These are phyloP conservation scores for Herpetomonas samuelpessoai DNA, from an alignment of 208 protist genomes.

Conservation along the genomic window DNA sequence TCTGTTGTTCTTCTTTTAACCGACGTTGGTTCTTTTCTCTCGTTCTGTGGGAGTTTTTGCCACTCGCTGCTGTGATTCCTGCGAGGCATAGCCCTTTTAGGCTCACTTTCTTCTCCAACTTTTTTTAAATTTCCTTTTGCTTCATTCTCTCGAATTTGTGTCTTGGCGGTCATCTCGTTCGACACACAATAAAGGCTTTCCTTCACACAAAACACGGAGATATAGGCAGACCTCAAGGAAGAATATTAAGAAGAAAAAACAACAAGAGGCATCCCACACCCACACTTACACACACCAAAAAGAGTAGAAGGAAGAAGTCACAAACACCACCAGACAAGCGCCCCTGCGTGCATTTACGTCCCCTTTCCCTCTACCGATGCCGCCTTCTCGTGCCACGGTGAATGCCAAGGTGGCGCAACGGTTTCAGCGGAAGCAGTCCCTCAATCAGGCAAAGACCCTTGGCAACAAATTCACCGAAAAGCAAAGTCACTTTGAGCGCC, in stretches of 20 bases:
- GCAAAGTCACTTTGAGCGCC: conserved; percentile 76
- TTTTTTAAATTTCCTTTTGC: conserved; percentile 10
- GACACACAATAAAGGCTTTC: too few species aligned
- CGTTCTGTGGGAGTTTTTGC: too few species aligned
- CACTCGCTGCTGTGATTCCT: too few species aligned
- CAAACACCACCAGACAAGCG: too few species aligned
- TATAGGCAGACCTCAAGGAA: not conserved
- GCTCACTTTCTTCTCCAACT: conserved; percentile 9
- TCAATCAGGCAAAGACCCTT: conserved; percentile 31
- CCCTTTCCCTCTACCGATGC: conserved; percentile 10
- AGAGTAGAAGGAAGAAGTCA: too few species aligned
- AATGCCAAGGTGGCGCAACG: conserved; percentile 55
- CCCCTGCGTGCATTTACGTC: too few species aligned
- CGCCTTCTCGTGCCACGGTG: conserved; percentile 30
- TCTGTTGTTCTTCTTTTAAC: too few species aligned
- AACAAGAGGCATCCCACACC: too few species aligned
- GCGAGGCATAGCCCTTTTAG: too few species aligned
- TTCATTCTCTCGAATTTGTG: conserved; percentile 10
- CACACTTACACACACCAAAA: too few species aligned
- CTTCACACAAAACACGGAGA: not conserved
- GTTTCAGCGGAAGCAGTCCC: conserved; percentile 39
- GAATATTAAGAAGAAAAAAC: not conserved
- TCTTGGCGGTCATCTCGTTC: too few species aligned
- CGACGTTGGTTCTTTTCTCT: too few species aligned
- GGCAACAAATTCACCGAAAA: conserved; percentile 63